Percentiles rank a stretch among this genome's conserved stretches.
These are phyloP conservation scores for Gossypium davidsonii DNA, from an alignment of 441 rosid genomes.

Conservation along the genomic window DNA sequence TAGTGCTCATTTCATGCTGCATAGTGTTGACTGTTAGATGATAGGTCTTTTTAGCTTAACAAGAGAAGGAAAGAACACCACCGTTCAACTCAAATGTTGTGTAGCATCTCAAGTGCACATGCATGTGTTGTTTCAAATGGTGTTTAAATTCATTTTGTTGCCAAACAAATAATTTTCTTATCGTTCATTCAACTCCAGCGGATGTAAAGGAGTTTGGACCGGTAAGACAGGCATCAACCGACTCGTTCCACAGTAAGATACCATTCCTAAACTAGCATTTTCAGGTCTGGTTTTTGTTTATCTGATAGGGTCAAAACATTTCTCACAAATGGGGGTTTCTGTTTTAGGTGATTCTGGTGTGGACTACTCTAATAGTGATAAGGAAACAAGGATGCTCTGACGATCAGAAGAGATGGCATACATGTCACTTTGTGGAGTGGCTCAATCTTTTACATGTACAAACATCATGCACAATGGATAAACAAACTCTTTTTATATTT, in stretches of 20 bases:
- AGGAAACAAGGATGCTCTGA: constrained; percentile 19
- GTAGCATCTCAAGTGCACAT: background rate
- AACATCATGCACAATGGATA: background rate
- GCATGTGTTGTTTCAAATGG: background rate
- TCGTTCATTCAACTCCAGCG: constrained; percentile 23
- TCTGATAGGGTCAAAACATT: background rate
- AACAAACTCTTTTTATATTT: constrained; percentile 3
- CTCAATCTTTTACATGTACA: constrained; percentile 11
- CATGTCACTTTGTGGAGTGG: constrained; percentile 21
- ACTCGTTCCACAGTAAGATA: constrained; percentile 43
- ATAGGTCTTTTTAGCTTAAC: no score
- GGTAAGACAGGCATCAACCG: constrained; percentile 37
- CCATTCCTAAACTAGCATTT: background rate
- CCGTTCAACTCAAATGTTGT: background rate
- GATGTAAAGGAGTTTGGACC: constrained; percentile 40
- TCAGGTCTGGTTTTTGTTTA: background rate
- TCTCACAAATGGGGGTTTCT: constrained; percentile 1
- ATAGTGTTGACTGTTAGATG: no score
- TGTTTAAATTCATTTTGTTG: background rate
- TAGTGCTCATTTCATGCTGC: background rate
- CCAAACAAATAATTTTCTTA: background rate
- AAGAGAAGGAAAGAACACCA: background rate
- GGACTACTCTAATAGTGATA: constrained; percentile 35
- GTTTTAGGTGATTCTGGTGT: constrained; percentile 60
- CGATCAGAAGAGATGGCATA: constrained; percentile 25